Conservation (phyloP, 495 filamentous ascomycete species). For the Mycothermus thermophilus region DNA sequence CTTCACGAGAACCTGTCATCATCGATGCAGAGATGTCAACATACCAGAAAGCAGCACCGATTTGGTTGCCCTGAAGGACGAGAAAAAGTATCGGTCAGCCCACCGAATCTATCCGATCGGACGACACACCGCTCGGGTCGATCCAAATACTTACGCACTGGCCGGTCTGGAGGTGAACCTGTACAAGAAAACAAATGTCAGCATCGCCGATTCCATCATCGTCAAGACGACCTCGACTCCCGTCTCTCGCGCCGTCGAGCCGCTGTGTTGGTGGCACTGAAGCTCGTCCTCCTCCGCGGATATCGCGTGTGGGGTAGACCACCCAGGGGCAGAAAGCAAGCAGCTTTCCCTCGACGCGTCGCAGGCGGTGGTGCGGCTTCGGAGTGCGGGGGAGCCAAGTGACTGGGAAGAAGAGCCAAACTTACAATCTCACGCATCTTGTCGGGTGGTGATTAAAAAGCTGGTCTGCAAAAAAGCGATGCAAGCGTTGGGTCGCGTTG, state of each 20-base stretch:
- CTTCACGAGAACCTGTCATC: neutral
- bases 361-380: conserved; percentile 38
- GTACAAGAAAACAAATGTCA: conserved; percentile 23
- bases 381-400: conserved; percentile 18
- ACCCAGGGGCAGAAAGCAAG: conserved; percentile 17
- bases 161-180: conserved; percentile 99
- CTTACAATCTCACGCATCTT: conserved; percentile 93
- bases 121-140: too few relatives aligned
- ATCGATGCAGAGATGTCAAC: conserved; percentile 1
- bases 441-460: conserved; percentile 21
- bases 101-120: conserved; percentile 1
- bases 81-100: conserved; percentile 18
- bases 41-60: conserved; percentile 97
- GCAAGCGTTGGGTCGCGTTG: conserved; percentile 11
- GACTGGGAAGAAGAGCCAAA: conserved; percentile 19
- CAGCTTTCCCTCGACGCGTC: conserved; percentile 55
- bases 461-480: conserved; percentile 17
- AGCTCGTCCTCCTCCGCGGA: neutral
- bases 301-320: conserved; percentile 31
- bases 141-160: conserved; percentile 99
- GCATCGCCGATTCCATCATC: conserved; percentile 10
- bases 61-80: conserved; percentile 90
- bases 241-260: too few relatives aligned
- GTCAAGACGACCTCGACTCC: conserved; percentile 8
- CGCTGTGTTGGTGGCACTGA: conserved; percentile 3